Percentiles rank a stretch among this genome's conserved stretches.
Evolutionary conservation across 495 filamentous ascomycete species (phyloP).

Genomic region (Hyaloscypha bicolor): DNA sequence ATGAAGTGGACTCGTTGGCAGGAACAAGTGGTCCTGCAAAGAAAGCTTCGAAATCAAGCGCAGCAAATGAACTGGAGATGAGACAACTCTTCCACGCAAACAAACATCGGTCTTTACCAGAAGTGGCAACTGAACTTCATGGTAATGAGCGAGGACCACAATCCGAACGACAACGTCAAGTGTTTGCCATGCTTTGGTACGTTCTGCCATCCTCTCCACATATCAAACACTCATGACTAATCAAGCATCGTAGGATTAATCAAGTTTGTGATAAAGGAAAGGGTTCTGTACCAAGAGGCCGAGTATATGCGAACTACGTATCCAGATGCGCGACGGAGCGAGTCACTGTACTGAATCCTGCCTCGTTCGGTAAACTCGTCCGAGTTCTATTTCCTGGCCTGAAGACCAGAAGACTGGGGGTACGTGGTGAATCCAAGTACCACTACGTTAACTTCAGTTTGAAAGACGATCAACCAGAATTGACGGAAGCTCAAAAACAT

Average conservation of each 20-base stretch:
- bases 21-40: conserved; percentile 55
- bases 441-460: conserved; percentile 91
- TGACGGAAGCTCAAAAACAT: conserved; percentile 36
- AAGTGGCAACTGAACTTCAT: conserved; percentile 78
- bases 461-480: conserved; percentile 59
- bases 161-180: conserved; percentile 92
- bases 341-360: conserved; percentile 91
- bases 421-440: conserved; percentile 97
- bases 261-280: conserved; percentile 77
- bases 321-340: conserved; percentile 86
- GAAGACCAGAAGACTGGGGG: conserved; percentile 86
- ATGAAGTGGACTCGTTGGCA: conserved; percentile 63
- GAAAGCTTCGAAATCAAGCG: conserved; percentile 67
- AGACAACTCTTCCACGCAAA: conserved; percentile 80
- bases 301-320: conserved; percentile 93
- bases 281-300: conserved; percentile 83
- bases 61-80: conserved; percentile 90
- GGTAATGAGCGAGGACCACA: conserved; percentile 67
- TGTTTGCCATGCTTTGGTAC: conserved; percentile 98
- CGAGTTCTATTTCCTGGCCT: conserved; percentile 94
- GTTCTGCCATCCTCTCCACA: conserved; percentile 24
- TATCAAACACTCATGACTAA: background rate
- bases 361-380: conserved; percentile 96
- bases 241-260: conserved; percentile 64
- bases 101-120: conserved; percentile 70